Conservation (phyloP, 78 protist genomes). For the Isochrysis galbana region DNA sequence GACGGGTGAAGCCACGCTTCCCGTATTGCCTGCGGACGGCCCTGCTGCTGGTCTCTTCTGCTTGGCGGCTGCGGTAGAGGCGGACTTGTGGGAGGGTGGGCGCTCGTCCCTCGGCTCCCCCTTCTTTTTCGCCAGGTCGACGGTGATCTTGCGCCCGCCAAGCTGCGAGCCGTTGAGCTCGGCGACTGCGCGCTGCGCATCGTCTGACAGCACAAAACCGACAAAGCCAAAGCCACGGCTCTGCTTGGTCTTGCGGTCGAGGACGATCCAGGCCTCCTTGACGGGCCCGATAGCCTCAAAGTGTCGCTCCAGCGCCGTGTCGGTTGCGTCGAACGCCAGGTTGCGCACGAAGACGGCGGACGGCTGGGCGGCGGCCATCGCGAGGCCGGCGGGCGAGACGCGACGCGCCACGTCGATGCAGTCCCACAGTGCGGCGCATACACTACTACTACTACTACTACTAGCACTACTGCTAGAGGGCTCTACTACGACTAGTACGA, state of each 20-base stretch:
- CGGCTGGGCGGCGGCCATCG: no score
- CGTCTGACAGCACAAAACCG: not conserved
- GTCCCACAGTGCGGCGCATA: no score
- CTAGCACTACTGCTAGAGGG: no score
- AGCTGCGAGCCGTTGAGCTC: not conserved
- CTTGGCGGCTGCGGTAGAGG: not conserved
- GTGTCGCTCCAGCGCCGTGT: not conserved
- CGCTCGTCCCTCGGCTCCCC: no score
- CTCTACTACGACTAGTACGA: no score
- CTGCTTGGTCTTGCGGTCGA: not conserved
- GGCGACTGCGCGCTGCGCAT: not conserved
- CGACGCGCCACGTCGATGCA: no score
- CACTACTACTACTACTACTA: no score
- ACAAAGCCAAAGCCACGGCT: slow-evolving; percentile 22
- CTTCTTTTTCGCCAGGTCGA: not conserved
- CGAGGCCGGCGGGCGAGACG: no score
- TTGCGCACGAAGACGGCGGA: slow-evolving; percentile 15
- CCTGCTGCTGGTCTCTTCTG: not conserved
- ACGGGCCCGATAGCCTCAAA: not conserved
- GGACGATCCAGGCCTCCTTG: not conserved
- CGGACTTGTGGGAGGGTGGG: no score
- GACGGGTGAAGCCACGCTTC: not conserved
- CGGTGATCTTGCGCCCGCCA: not conserved
- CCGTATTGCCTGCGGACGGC: not conserved
- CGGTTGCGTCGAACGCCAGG: not conserved